Conservation (phyloP, 805 yeast species). For the Naumovozyma baii region DNA sequence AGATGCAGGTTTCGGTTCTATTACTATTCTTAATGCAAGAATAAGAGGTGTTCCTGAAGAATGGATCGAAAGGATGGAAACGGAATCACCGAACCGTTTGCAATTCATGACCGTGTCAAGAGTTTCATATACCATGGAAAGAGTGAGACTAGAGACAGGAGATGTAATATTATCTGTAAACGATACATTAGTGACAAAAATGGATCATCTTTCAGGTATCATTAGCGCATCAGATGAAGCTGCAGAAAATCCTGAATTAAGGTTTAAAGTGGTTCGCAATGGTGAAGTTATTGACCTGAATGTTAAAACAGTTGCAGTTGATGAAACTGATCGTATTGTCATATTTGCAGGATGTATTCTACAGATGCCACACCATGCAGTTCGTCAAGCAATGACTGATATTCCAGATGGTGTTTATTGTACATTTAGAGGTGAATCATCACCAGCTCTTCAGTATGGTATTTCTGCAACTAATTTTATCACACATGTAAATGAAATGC, state of each 20-base stretch:
- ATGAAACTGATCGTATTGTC: conserved; percentile 55
- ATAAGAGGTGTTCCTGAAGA: conserved; percentile 79
- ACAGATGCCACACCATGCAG: conserved; percentile 90
- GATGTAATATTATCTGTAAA: conserved; percentile 70
- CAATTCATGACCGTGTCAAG: conserved; percentile 67
- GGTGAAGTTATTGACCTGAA: conserved; percentile 50
- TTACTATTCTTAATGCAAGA: conserved; percentile 66
- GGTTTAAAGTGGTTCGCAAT: conserved; percentile 61
- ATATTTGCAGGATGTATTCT: conserved; percentile 77
- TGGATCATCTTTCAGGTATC: conserved; percentile 50
- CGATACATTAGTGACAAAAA: conserved; percentile 51
- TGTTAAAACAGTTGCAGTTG: conserved; percentile 57
- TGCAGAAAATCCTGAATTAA: conserved; percentile 30
- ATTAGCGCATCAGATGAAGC: conserved; percentile 33
- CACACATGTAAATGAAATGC: conserved; percentile 75
- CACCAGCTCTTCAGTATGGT: conserved; percentile 79
- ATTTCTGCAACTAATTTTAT: conserved; percentile 73
- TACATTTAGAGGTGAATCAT: conserved; percentile 63
- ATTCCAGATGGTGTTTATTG: conserved; percentile 82
- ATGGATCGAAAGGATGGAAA: conserved; percentile 66
- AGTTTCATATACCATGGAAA: conserved; percentile 44
- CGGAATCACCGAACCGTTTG: conserved; percentile 50
- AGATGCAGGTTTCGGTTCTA: conserved; percentile 68
- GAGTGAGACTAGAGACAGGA: conserved; percentile 40
- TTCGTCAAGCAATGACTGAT: conserved; percentile 67